Conservation (phyloP, 208 protist species). For the Trypanosoma melophagium region DNA sequence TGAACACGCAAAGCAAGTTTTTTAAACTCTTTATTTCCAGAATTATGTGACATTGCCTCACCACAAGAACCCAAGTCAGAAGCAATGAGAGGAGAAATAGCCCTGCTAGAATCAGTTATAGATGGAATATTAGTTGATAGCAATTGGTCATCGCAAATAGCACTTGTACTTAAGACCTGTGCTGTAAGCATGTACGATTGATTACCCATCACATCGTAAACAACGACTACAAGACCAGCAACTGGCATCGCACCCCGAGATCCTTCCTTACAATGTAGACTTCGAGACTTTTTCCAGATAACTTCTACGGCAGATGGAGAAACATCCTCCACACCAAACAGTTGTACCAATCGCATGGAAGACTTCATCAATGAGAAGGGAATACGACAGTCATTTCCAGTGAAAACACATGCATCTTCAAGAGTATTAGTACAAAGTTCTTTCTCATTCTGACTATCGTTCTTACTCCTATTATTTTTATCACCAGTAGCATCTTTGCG, state of each 20-base stretch:
- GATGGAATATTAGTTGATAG: neutral
- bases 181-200: constrained; percentile 44
- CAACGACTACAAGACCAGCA: constrained; percentile 49
- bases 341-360: constrained; percentile 75
- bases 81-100: neutral
- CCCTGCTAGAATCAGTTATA: neutral
- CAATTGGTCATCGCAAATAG: neutral
- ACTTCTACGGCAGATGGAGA: constrained; percentile 6
- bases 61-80: constrained; percentile 2
- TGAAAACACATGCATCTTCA: constrained; percentile 35
- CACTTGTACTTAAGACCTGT: constrained; percentile 29
- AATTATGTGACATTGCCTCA: no score
- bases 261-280: constrained; percentile 22
- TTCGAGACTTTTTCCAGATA: constrained; percentile 24
- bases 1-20: constrained; percentile 27
- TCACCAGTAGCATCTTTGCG: constrained; percentile 1
- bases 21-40: neutral
- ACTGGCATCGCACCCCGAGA: constrained; percentile 25
- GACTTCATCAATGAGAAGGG: constrained; percentile 69
- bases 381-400: constrained; percentile 43
- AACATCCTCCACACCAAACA: constrained; percentile 71
- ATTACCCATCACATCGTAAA: constrained; percentile 49
- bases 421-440: constrained; percentile 2
- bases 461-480: neutral
- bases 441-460: neutral